phyloP scores from a whole-genome alignment of 176 grass and related monocot genomes.

The Puya raimondii region DNA sequence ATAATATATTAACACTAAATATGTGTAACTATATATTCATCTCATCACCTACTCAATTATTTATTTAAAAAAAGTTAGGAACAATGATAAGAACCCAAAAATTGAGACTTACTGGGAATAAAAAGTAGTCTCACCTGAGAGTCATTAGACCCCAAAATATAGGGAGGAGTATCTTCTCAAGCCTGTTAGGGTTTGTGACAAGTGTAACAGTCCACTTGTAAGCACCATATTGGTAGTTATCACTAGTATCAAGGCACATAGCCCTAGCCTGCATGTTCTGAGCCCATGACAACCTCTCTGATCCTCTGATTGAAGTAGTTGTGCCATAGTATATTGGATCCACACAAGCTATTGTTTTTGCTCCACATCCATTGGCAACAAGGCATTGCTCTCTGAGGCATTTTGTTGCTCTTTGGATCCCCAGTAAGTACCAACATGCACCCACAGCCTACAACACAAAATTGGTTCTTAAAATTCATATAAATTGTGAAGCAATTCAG shows the following conservation, averaged over 20 bases:
- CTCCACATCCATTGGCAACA: slow-evolving; percentile 21
- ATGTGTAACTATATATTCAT: too few relatives aligned
- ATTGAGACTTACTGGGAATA: background rate
- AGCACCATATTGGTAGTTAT: slow-evolving; percentile 62
- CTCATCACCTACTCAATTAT: too few relatives aligned
- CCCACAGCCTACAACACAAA: slow-evolving; percentile 46
- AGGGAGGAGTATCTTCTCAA: slow-evolving; percentile 80
- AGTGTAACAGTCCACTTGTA: slow-evolving; percentile 86
- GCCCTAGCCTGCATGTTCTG: slow-evolving; percentile 29
- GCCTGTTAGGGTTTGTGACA: slow-evolving; percentile 51
- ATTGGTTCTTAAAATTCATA: background rate
- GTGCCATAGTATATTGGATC: slow-evolving; percentile 53
- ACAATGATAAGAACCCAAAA: background rate
- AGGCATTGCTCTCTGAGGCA: slow-evolving; percentile 60
- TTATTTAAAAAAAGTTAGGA: background rate
- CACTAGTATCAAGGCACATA: slow-evolving; percentile 37
- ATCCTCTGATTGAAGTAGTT: background rate
- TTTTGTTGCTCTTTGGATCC: slow-evolving; percentile 69
- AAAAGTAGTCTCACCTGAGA: slow-evolving; percentile 30
- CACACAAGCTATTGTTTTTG: slow-evolving; percentile 35
- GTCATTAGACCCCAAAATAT: slow-evolving; percentile 99
- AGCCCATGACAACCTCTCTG: slow-evolving; percentile 45
- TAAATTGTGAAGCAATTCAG: background rate
- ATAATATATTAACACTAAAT: background rate
- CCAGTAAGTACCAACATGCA: slow-evolving; percentile 86